phyloP scores from a whole-genome alignment of 148 eudicot species.

The Cornus suecica region DNA sequence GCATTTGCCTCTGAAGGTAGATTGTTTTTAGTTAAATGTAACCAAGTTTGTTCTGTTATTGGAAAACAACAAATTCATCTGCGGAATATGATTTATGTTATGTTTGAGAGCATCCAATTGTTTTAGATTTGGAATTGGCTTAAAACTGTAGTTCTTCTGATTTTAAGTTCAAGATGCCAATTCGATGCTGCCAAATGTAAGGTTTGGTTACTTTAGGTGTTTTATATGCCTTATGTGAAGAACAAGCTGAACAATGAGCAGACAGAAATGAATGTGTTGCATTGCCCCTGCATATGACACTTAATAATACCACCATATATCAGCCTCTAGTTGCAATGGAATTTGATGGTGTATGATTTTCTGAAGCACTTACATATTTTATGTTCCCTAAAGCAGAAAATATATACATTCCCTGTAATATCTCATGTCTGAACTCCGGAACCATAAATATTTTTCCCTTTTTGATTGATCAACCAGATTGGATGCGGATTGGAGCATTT shows the following conservation, averaged over 20 bases:
- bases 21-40: no score
- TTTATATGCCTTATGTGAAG: no score
- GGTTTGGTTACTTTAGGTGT: no score
- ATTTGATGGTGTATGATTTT: not conserved
- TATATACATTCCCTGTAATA: not conserved
- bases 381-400: not conserved
- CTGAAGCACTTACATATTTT: not conserved
- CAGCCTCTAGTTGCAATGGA: not conserved
- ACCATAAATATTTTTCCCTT: slow-evolving; percentile 5
- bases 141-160: no score
- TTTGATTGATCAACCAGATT: slow-evolving; percentile 39
- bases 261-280: no score
- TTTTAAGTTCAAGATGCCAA: no score
- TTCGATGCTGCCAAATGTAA: no score
- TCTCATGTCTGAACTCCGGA: not conserved
- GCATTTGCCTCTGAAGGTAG: not conserved
- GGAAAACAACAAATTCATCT: not conserved
- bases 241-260: no score
- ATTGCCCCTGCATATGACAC: not conserved
- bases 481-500: slow-evolving; percentile 93
- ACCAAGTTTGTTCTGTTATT: no score
- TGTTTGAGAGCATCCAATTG: no score
- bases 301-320: not conserved
- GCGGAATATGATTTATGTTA: not conserved
- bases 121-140: no score